Base-by-base conservation (phyloP, 345 rosid species). In the Ricinus communis region DNA sequence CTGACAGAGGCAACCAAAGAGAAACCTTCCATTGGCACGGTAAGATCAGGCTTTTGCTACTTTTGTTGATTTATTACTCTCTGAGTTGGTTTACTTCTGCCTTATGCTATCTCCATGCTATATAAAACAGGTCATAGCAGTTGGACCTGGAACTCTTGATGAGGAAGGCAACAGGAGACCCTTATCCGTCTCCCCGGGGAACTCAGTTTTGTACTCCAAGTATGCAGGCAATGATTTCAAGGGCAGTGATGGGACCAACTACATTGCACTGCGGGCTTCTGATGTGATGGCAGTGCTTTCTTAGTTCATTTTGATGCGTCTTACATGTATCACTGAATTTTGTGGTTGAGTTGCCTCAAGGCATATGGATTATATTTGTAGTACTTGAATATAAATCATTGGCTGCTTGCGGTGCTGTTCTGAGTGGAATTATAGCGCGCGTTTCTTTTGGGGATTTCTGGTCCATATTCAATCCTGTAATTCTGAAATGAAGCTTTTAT, bases 261-360 rank as follows among this genome's bases (percentile, higher is more conserved):
- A 91, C 81, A 89, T 93, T 69, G 98, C 91, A 21, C 79, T 96
- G 9, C 87, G 90, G 82, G 94, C 79, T 57, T 78, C 97, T 18
- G 98, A 96, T 81, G 88, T 96, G 25, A 90, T 96, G 94, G 98
- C 99, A 8, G 83, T 91, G 56, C 94, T 96, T 66, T 87, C 94
- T 60, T 96, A 91, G 89, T 82, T 63, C 33, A 16, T 40, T 14
- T 21, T 12, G 15, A 21, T 46, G 27, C 15, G 13, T 43, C 45
- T 52, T n/a, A 22, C 60, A 55, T 79, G 63, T 68, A 30, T 52
- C 38, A 65, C 67, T 65, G 82, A 70, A 69, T 69, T 80, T 80
- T 76, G 70, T 49, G 47, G 69, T 33, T 68, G 69, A 77, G 77
- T 63, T 49, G 59, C 75, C 38, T 7, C 10, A 52, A 71, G 68